Evolutionary conservation across 2,329 filamentous ascomycete species (phyloP), one percentile per base, ranked within the genome.

Genomic region (Diaporthe aspalathi): DNA sequence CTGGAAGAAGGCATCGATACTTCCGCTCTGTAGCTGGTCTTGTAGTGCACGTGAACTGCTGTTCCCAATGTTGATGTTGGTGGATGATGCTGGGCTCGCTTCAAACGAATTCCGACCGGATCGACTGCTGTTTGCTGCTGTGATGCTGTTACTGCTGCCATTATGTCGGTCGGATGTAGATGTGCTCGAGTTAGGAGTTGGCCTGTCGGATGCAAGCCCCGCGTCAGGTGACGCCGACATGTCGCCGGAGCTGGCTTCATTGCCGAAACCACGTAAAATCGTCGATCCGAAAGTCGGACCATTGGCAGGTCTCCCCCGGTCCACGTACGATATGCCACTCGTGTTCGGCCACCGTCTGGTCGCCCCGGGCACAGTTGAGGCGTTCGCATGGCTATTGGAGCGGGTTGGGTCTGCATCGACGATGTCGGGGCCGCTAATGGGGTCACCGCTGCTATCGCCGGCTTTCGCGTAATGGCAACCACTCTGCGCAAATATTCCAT

Each of bases 181-280:
- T 8, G 80, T 81, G 75, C 86, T 89, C 5, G 89, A 91, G 75
- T 88, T 90, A 3, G 89, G 89, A 14, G 89, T 91, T 27, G 85
- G 87, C n/a, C 86, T 81, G 72, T 84, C 88, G 3, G 88, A 73
- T 11, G 35, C 89, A 60, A 81, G 81, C 8, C 82, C 83, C 27
- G 82, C 83, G 22, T 87, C 86, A 2, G 87, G 83, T 0, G 87
- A 88, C 4, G 80, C 81, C 0, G 84, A 86, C 69, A 84, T 77
- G 52, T 87, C 85, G 20, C 84, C 85, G 67, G 79, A 82, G 52
- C 78, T 79, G n/a, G 84, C 84, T 24, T 80, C 80, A 12, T 81
- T 80, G 12, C 78, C 82, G 71, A 84, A 88, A 24, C 82, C 79
- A 45, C 67, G 65, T 5, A 85, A 78, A 84, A 85, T 81, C 40